Percentiles rank a stretch among this genome's conserved stretches.
phyloP scores from a whole-genome alignment of 2,329 filamentous ascomycete genomes.

The Corynespora cassiicola region DNA sequence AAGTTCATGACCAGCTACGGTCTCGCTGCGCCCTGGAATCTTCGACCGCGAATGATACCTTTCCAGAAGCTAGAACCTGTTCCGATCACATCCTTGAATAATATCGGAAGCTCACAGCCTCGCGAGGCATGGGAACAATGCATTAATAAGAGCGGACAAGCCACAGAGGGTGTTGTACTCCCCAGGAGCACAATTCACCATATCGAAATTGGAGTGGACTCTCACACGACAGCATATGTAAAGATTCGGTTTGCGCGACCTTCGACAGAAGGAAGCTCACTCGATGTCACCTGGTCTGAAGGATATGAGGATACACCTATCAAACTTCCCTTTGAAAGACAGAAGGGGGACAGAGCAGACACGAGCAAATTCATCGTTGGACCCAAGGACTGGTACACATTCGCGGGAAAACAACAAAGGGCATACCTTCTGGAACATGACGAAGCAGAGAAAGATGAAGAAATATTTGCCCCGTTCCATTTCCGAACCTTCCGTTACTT shows the following conservation, averaged over 20 bases:
- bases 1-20: constrained; percentile 46
- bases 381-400: constrained; percentile 1
- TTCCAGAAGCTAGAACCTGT: constrained; percentile 15
- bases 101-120: background rate
- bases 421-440: background rate
- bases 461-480: constrained; percentile 4
- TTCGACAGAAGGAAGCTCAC: background rate
- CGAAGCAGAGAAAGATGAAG: too few species aligned
- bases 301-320: constrained; percentile 43
- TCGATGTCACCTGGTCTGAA: constrained; percentile 40
- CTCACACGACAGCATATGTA: constrained; percentile 2
- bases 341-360: constrained; percentile 47
- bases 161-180: constrained; percentile 4
- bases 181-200: constrained; percentile 2
- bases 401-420: background rate
- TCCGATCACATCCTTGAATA: constrained; percentile 1
- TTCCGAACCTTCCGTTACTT: constrained; percentile 5
- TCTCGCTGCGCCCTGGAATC: constrained; percentile 48
- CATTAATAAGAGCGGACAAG: too few species aligned
- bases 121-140: constrained; percentile 37
- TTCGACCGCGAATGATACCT: constrained; percentile 48
- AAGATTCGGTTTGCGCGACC: constrained; percentile 1
- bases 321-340: constrained; percentile 48
- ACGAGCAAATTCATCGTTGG: constrained; percentile 10
- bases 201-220: constrained; percentile 2